Base-by-base conservation (phyloP, 805 yeast genomes). In the Wickerhamomyces silvicola region DNA sequence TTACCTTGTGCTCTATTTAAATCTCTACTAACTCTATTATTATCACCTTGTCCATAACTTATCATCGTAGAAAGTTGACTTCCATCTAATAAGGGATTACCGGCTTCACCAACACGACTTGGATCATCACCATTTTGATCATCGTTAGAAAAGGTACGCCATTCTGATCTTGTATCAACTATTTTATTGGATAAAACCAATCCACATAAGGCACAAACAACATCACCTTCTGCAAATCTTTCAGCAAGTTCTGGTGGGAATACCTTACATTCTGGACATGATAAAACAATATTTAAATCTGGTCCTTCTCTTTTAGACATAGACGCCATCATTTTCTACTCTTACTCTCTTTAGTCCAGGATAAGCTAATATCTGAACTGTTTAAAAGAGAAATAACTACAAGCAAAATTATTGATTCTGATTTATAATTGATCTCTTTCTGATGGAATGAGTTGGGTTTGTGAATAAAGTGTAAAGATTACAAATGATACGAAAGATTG, bases 81-180 rank as follows among this genome's bases (percentile, higher is more conserved):
- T 14, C 94, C 82, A 52, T 88, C 97, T 45, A 92, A 68, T 33
- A 88, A 64, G 8, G 97, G 96, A 54, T 88, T 88, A 12, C 87
- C 79, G 5, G 97, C 97, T 54, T 88, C 97, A 59, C 98, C 98
- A 42, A 90, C 98, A 83, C 98, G 97, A 44, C 92, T 80, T 5
- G 98, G 98, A 57, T 90, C 98, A 58, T 87, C 97, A 48, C 94
- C 95, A 47, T 90, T 92, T 57, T 90, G 97, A 58, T 90, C 98
- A 57, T 90, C 98, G 54, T 92, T 92, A 38, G 94, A 81, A 57
- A 90, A 90, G 3, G 98, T 92, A 66, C 98, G 83, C 98, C 98
- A 90, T 66, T 90, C 98, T 1, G 96, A 85, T 45, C 97, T 70
- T 5, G 95, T 88, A 52, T 90, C 98, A 19, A 90, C 95, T 31